Evolutionary conservation across 768 basidiomycete genomes (phyloP), one percentile per base, ranked within the genome.

Genomic region (Russula dissimulans): DNA sequence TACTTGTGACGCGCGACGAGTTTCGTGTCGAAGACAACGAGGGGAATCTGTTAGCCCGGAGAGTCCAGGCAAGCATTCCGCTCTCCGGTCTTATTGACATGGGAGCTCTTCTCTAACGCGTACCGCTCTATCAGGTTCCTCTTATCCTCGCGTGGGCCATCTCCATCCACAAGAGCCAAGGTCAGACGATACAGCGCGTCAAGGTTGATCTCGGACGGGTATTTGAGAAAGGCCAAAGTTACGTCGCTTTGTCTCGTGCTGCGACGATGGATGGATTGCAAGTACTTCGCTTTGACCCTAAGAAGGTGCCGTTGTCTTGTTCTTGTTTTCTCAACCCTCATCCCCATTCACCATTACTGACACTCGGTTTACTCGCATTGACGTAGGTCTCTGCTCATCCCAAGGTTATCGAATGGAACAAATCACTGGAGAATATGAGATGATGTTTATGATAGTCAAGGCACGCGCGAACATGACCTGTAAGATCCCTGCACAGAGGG

Each of bases 141-240:
- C 71, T 95, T 4, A 87, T 90, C 51, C 78, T 86, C 0, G 83
- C 86, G 0, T 89, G 85, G 86, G 86, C 87, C 0, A 84, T 87
- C 76, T 82, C 82, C 2, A 88, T 90, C 58, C 87, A 89, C 72
- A 90, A 90, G 70, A 81, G 79, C 58, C 88, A 89, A 67, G 87
- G 87, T 1, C 85, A 87, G 66, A 89, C 88, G 0, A 78, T 90
- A 46, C 78, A 81, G 46, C 75, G 79, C 46, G 81, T 86, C 56
- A 84, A 79, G 66, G 77, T 87, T 36, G 84, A 86, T 68, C 78
- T 89, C 17, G 77, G 79, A 10, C 77, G 73, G 42, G 82, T 86
- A n/a, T 87, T 87, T 67, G 86, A 81, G 67, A 79, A 79, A 76
- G 78, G 79, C 7, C 79, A 80, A 63, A 77, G 76, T 50, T 79